phyloP scores from a whole-genome alignment of 192 early-diverging fungal species.

The Blastocladiella britannica region DNA sequence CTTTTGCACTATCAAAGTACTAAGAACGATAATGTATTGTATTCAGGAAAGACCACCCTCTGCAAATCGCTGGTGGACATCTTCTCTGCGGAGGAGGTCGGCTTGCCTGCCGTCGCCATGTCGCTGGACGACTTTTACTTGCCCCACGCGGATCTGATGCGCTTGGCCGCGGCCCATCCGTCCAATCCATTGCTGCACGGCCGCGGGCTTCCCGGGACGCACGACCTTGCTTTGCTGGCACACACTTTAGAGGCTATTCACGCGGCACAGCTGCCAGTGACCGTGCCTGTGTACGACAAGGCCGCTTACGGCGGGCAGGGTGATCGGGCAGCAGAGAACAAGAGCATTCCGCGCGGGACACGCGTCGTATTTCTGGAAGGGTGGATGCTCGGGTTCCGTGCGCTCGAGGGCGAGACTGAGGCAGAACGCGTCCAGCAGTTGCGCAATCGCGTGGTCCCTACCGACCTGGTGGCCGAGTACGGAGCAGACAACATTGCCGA shows the following conservation, averaged over 20 bases:
- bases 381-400: neutral
- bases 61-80: neutral
- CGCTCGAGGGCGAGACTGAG: too few relatives aligned
- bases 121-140: conserved; percentile 10
- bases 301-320: neutral
- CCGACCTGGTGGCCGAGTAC: too few relatives aligned
- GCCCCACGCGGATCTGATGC: conserved; percentile 17
- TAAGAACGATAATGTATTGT: too few relatives aligned
- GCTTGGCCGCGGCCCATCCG: conserved; percentile 13
- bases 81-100: neutral
- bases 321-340: neutral
- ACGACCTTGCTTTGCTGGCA: conserved; percentile 4
- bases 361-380: neutral
- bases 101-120: neutral
- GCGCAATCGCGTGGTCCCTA: too few relatives aligned
- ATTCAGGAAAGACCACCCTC: neutral
- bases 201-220: conserved; percentile 32
- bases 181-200: conserved; percentile 26
- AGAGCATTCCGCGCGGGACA: neutral
- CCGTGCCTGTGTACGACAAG: neutral
- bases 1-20: too few relatives aligned
- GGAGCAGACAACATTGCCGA: too few relatives aligned
- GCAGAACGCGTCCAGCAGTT: too few relatives aligned
- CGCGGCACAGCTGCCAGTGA: too few relatives aligned
- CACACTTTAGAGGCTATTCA: neutral